phyloP scores from a whole-genome alignment of 768 basidiomycete genomes.

The Pulveroboletus sp. region DNA sequence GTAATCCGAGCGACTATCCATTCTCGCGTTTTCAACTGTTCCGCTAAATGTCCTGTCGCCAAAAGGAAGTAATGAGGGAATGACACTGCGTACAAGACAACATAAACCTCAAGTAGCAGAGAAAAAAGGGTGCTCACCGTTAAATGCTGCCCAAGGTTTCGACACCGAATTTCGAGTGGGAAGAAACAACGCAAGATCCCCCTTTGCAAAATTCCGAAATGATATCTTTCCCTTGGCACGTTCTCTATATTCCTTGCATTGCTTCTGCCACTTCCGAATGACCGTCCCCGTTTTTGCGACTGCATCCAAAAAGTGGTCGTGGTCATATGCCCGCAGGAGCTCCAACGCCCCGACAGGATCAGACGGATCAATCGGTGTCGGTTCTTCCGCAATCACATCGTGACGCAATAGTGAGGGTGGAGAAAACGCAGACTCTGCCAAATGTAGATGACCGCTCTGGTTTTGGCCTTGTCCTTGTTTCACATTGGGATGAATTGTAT shows the following conservation, averaged over 20 bases:
- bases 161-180: conserved; percentile 92
- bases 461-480: conserved; percentile 38
- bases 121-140: conserved; percentile 51
- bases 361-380: conserved; percentile 72
- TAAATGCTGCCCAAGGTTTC: conserved; percentile 98
- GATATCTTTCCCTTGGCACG: conserved; percentile 96
- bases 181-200: conserved; percentile 92
- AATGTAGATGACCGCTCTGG: conserved; percentile 23
- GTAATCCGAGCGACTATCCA: conserved; percentile 95
- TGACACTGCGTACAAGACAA: conserved; percentile 51
- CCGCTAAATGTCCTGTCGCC: conserved; percentile 78
- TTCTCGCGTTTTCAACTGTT: conserved; percentile 85
- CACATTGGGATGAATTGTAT: conserved; percentile 47
- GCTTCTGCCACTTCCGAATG: conserved; percentile 95
- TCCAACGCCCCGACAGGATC: conserved; percentile 70
- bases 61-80: conserved; percentile 98
- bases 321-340: conserved; percentile 67
- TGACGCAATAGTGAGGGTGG: conserved; percentile 43
- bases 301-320: conserved; percentile 80
- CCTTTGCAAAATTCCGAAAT: conserved; percentile 91
- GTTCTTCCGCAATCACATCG: conserved; percentile 52
- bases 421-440: conserved; percentile 49
- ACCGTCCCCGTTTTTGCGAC: conserved; percentile 79
- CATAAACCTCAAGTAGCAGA: not conserved
- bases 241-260: conserved; percentile 93